Conservation (phyloP, 495 filamentous ascomycete species). For the Xylaria longipes region DNA sequence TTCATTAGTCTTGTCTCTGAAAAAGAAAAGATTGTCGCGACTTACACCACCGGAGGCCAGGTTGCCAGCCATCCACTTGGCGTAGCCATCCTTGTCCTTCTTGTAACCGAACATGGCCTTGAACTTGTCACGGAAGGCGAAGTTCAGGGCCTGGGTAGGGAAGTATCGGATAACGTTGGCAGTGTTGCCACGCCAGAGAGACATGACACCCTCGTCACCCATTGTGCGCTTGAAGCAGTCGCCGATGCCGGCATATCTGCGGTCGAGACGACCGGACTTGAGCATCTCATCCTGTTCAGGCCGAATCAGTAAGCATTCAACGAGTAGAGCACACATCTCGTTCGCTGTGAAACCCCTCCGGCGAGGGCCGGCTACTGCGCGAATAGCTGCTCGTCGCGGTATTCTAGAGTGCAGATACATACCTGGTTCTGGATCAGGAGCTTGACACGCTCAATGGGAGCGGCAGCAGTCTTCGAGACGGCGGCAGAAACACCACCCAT, state of each 20-base stretch:
- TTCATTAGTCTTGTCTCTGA: slow-evolving; percentile 36
- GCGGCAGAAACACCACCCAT: slow-evolving; percentile 99
- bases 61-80: slow-evolving; percentile 99
- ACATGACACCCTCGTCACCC: slow-evolving; percentile 79
- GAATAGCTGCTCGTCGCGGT: neutral
- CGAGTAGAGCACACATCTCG: neutral
- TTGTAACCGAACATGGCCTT: slow-evolving; percentile 99
- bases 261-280: slow-evolving; percentile 96
- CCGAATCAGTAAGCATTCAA: neutral
- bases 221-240: slow-evolving; percentile 95
- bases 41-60: slow-evolving; percentile 99
- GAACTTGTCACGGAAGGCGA: slow-evolving; percentile 99
- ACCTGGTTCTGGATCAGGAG: slow-evolving; percentile 99
- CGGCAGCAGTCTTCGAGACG: slow-evolving; percentile 99
- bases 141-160: slow-evolving; percentile 99
- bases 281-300: slow-evolving; percentile 95
- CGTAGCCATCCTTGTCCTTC: slow-evolving; percentile 98
- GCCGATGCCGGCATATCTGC: slow-evolving; percentile 89
- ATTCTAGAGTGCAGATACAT: slow-evolving; percentile 43
- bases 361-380: neutral
- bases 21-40: slow-evolving; percentile 33
- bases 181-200: slow-evolving; percentile 99
- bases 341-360: neutral
- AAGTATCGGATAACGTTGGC: slow-evolving; percentile 99
- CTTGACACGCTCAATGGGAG: slow-evolving; percentile 99